These are phyloP conservation scores for Bruguiera sexangula DNA, from an alignment of 345 rosid genomes.

Conservation along the genomic window DNA sequence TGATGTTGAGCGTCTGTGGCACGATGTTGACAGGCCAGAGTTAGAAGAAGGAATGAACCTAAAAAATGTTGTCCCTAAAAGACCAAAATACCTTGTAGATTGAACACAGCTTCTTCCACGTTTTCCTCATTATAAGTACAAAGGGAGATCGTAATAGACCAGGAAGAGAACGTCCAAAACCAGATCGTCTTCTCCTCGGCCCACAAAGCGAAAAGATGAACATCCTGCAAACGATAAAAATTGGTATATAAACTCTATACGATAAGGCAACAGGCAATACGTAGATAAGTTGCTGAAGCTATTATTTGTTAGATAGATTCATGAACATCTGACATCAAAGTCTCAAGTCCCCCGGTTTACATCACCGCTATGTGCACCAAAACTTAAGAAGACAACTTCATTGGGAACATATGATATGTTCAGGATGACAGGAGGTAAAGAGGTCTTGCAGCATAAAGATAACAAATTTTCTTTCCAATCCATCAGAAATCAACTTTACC, in stretches of 20 bases:
- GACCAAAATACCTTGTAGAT: constrained; percentile 62
- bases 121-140: constrained; percentile 63
- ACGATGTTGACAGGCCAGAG: constrained; percentile 22
- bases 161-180: constrained; percentile 78
- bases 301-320: not conserved
- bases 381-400: not conserved
- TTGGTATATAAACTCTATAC: too few species aligned
- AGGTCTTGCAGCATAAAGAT: constrained; percentile 52
- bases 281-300: not conserved
- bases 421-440: constrained; percentile 56
- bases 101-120: constrained; percentile 61
- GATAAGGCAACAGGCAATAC: not conserved
- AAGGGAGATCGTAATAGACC: constrained; percentile 68
- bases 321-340: not conserved
- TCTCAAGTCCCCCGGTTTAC: not conserved
- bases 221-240: constrained; percentile 39
- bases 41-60: constrained; percentile 15
- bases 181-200: constrained; percentile 86
- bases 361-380: constrained; percentile 2
- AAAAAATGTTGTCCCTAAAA: constrained; percentile 16
- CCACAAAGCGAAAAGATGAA: constrained; percentile 78
- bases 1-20: constrained; percentile 27
- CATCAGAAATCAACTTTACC: constrained; percentile 68
- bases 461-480: constrained; percentile 59
- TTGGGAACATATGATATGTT: constrained; percentile 52